Percentiles rank a stretch among this genome's conserved stretches.
These are phyloP conservation scores for Trifolium repens DNA, from an alignment of 306 rosid genomes.

Conservation along the genomic window DNA sequence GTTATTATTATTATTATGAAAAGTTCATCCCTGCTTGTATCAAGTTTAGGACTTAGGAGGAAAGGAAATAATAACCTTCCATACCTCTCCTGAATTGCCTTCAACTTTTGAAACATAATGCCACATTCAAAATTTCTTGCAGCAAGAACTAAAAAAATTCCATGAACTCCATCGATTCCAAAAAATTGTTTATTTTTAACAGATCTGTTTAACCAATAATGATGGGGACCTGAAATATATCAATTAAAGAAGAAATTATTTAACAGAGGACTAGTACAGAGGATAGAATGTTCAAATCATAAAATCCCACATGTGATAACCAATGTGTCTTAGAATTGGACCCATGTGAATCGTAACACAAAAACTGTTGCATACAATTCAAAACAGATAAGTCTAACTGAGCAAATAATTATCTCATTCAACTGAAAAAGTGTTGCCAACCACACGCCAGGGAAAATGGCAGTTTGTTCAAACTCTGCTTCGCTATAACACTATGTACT, in stretches of 20 bases:
- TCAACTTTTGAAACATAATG: constrained; percentile 58
- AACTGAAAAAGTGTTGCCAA: neutral
- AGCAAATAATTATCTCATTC: constrained; percentile 32
- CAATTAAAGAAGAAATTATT: constrained; percentile 34
- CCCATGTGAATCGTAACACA: neutral
- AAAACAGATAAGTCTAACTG: constrained; percentile 19
- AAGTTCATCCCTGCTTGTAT: constrained; percentile 8
- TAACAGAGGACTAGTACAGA: constrained; percentile 10
- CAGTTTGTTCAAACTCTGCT: neutral
- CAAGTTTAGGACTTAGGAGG: constrained; percentile 13
- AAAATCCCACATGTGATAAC: constrained; percentile 18
- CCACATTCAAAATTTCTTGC: constrained; percentile 51
- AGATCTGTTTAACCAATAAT: constrained; percentile 80
- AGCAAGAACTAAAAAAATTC: constrained; percentile 72
- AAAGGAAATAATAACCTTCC: constrained; percentile 36
- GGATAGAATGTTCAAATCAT: constrained; percentile 11
- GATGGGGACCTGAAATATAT: constrained; percentile 65
- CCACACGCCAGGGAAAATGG: neutral
- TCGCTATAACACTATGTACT: neutral
- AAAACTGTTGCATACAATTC: constrained; percentile 10
- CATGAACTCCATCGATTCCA: constrained; percentile 48
- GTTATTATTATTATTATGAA: constrained; percentile 18
- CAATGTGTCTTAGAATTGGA: constrained; percentile 19
- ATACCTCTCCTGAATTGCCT: constrained; percentile 78
- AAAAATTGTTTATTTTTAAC: constrained; percentile 44